These are phyloP conservation scores for Pinus taeda DNA, from an alignment of 75 land plant species.

Conservation along the genomic window DNA sequence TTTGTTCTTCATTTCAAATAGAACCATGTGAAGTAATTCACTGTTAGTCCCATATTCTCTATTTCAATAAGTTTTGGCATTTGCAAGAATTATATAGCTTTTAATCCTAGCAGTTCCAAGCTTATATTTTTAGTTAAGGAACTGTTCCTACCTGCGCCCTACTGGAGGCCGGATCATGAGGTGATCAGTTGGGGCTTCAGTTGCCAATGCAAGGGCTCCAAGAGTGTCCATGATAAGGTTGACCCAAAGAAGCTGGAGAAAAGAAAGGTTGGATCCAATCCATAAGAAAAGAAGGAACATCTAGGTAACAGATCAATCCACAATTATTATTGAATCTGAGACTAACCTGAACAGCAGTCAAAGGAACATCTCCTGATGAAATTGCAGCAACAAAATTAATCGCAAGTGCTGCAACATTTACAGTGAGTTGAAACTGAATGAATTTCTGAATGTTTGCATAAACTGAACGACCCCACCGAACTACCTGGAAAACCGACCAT, in stretches of 20 bases:
- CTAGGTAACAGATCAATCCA: not conserved
- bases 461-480: slow-evolving; percentile 95
- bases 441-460: slow-evolving; percentile 98
- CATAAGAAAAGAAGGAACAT: slow-evolving; percentile 3
- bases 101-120: not conserved
- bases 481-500: slow-evolving; percentile 57
- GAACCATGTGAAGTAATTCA: too few species aligned
- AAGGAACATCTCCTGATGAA: slow-evolving; percentile 79
- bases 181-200: slow-evolving; percentile 93
- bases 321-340: slow-evolving; percentile 55
- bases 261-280: slow-evolving; percentile 22
- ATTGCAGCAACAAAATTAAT: slow-evolving; percentile 91
- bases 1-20: too few species aligned
- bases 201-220: slow-evolving; percentile 99
- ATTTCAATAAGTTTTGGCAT: too few species aligned
- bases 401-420: slow-evolving; percentile 87
- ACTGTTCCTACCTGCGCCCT: slow-evolving; percentile 72
- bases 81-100: not conserved
- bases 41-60: too few species aligned
- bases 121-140: not conserved
- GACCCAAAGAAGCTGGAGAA: slow-evolving; percentile 93
- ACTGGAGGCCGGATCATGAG: slow-evolving; percentile 87
- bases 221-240: slow-evolving; percentile 99
- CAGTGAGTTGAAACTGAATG: slow-evolving; percentile 96
- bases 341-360: slow-evolving; percentile 88